A percentile compares a stretch with the other conserved stretches of the same genome.
These are phyloP conservation scores for Akebia trifoliata DNA, from an alignment of 164 flowering plant species.

Conservation along the genomic window DNA sequence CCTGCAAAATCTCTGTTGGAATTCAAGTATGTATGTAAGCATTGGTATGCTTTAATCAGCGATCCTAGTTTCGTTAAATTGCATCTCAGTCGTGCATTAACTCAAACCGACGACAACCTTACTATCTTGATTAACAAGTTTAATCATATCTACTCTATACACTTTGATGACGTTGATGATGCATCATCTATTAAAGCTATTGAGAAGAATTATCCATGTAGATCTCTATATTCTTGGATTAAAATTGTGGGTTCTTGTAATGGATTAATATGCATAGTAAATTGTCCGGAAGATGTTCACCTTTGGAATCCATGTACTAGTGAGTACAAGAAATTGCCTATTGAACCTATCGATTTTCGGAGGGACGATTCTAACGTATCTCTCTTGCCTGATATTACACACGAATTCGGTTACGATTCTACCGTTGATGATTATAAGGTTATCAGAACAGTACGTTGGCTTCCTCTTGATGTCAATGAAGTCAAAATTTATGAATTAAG, in stretches of 20 bases:
- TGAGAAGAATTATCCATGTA: neutral
- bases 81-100: no score
- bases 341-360: neutral
- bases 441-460: constrained; percentile 7
- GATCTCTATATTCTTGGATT: neutral
- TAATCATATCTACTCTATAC: neutral
- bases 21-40: neutral
- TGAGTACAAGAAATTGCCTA: neutral
- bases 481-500: constrained; percentile 17
- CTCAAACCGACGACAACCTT: no score
- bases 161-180: no score
- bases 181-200: neutral
- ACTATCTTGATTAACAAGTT: no score
- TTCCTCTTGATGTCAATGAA: neutral
- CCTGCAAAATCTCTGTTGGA: neutral
- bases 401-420: constrained; percentile 29
- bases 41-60: neutral
- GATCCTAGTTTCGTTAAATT: neutral
- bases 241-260: constrained; percentile 3
- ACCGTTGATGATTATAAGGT: constrained; percentile 30
- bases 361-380: neutral
- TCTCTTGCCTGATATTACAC: constrained; percentile 3
- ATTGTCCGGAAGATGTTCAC: no score
- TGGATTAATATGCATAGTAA: constrained; percentile 9
- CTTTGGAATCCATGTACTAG: constrained; percentile 10